These are phyloP conservation scores for Eleusine indica DNA, from an alignment of 176 grass and related monocot genomes.

Conservation along the genomic window DNA sequence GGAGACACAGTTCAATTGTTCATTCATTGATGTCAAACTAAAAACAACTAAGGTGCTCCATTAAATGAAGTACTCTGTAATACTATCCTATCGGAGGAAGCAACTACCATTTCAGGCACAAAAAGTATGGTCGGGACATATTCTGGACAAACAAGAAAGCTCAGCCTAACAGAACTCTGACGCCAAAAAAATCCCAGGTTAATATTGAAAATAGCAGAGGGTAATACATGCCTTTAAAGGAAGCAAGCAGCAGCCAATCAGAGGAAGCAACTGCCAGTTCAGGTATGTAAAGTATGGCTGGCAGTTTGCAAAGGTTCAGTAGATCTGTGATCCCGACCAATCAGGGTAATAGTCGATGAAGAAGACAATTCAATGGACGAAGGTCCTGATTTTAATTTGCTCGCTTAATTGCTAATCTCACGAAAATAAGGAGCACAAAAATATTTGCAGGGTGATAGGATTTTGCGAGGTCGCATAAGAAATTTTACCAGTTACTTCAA, in stretches of 20 bases:
- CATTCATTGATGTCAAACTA: neutral
- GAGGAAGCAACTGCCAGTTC: constrained; percentile 13
- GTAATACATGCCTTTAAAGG: neutral
- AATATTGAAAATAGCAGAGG: neutral
- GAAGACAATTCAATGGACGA: neutral
- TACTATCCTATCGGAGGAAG: neutral
- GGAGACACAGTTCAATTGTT: neutral
- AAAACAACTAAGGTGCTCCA: neutral
- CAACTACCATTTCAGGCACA: neutral
- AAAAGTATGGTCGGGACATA: constrained; percentile 15
- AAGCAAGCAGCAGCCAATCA: neutral
- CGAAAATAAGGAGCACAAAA: neutral
- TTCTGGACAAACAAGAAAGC: neutral
- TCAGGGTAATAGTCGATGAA: neutral
- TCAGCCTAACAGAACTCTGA: neutral
- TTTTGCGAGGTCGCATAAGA: neutral
- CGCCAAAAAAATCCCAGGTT: too few species aligned
- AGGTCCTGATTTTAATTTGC: neutral
- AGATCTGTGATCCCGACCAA: neutral
- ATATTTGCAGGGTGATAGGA: neutral
- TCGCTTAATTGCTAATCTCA: neutral
- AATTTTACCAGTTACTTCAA: neutral
- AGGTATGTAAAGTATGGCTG: neutral
- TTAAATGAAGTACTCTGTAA: neutral
- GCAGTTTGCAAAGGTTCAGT: neutral